phyloP scores from a whole-genome alignment of 441 rosid species.

The Corymbia calophylla region DNA sequence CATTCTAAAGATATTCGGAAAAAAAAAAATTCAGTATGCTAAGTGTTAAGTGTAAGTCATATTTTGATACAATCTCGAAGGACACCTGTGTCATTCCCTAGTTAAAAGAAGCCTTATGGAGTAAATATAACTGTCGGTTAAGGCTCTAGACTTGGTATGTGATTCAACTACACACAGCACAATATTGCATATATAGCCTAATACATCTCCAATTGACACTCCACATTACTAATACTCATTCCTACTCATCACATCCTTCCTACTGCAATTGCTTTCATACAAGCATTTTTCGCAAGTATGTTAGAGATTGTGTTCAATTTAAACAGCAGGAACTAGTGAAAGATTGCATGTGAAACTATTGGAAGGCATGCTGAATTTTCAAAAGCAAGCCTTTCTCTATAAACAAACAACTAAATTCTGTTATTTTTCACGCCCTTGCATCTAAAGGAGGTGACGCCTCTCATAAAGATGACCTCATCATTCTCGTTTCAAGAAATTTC shows the following conservation, averaged over 20 bases:
- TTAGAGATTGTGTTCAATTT: not conserved
- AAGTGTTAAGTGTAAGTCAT: not conserved
- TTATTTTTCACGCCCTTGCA: not conserved
- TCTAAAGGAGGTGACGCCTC: not conserved
- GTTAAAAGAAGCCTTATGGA: not conserved
- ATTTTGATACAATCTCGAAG: not conserved
- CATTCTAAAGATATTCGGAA: rapidly evolving
- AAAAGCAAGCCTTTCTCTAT: not conserved
- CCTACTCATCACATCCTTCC: not conserved
- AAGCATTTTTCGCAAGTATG: not conserved
- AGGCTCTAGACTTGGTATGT: not conserved
- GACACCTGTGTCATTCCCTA: not conserved
- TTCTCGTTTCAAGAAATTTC: not conserved
- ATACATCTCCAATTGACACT: not conserved
- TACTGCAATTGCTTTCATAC: not conserved
- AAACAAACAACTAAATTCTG: not conserved
- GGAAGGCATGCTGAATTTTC: not conserved
- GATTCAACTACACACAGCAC: not conserved
- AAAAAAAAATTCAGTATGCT: not conserved
- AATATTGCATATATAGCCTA: not conserved
- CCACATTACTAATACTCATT: not conserved
- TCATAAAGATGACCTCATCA: not conserved
- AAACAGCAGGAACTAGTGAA: not conserved
- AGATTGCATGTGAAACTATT: not conserved
- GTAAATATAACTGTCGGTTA: not conserved